Evolutionary conservation across 306 rosid genomes (phyloP).

Genomic region (Styphnolobium japonicum): DNA sequence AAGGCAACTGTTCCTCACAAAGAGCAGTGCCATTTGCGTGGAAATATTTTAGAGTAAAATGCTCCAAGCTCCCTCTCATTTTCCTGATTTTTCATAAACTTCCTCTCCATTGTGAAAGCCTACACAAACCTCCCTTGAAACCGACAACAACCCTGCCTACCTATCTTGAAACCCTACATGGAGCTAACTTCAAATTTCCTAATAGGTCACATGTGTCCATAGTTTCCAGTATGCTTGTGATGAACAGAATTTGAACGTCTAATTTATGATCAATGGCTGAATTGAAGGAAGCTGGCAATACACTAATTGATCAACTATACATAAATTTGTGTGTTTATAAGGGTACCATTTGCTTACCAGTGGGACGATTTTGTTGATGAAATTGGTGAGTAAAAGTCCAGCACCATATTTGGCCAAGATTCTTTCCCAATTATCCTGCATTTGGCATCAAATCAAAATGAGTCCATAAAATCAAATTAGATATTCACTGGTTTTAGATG

Average conservation of each 20-base stretch:
- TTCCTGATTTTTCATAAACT: background rate
- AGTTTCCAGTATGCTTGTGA: background rate
- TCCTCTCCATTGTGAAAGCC: background rate
- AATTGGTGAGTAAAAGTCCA: slow-evolving; percentile 47
- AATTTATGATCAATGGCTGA: background rate
- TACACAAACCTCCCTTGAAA: background rate
- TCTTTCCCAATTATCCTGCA: slow-evolving; percentile 72
- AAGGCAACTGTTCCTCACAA: background rate
- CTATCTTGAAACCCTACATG: background rate
- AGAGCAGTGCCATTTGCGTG: background rate
- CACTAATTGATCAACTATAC: background rate
- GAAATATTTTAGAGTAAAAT: background rate
- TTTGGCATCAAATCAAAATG: slow-evolving; percentile 14
- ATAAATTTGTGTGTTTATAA: background rate
- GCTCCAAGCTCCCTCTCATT: background rate
- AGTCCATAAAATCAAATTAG: background rate
- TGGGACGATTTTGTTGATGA: slow-evolving; percentile 38
- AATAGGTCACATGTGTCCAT: background rate
- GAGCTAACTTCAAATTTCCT: background rate
- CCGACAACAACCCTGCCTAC: background rate
- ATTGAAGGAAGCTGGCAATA: background rate
- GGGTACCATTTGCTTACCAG: slow-evolving; percentile 38
- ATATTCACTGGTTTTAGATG: background rate
- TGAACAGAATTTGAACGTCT: background rate
- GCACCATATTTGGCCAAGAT: slow-evolving; percentile 54